phyloP scores from a whole-genome alignment of 768 basidiomycete species.

The Pleurotus platypus region DNA sequence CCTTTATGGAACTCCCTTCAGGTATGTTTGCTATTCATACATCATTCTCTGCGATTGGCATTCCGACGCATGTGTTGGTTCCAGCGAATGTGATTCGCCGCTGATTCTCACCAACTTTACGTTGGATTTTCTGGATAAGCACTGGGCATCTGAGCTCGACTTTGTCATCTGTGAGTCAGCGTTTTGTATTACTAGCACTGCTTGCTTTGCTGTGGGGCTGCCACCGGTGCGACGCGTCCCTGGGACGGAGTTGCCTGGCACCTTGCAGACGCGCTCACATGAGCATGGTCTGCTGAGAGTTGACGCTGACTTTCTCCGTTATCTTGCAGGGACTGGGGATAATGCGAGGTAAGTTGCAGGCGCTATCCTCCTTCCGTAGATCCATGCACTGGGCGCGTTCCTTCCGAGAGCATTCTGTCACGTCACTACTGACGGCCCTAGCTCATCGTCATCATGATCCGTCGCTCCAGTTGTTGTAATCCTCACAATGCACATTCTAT shows the following conservation, averaged over 20 bases:
- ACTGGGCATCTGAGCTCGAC: conserved; percentile 83
- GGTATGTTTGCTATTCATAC: conserved; percentile 37
- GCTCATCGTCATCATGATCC: too few species aligned
- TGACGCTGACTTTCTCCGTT: conserved; percentile 2
- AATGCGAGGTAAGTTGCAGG: conserved; percentile 51
- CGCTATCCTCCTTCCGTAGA: neutral
- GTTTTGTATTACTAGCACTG: conserved; percentile 1
- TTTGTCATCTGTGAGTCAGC: conserved; percentile 76
- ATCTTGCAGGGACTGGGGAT: conserved; percentile 66
- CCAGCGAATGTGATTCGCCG: conserved; percentile 80
- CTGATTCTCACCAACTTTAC: conserved; percentile 76
- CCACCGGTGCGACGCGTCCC: neutral
- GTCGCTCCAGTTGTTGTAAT: too few species aligned
- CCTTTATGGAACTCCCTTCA: conserved; percentile 64
- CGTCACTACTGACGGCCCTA: too few species aligned
- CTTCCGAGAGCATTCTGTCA: too few species aligned
- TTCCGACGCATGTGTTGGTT: conserved; percentile 1
- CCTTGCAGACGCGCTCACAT: neutral
- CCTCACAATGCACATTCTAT: conserved; percentile 1
- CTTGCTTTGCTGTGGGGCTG: neutral
- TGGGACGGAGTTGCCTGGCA: neutral
- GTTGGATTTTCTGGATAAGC: conserved; percentile 71
- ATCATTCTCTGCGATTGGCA: neutral
- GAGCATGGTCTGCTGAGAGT: neutral
- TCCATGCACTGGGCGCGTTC: neutral